Percentiles rank a stretch among this genome's conserved stretches.
Evolutionary conservation across 345 rosid species (phyloP).

Genomic region (Odontarrhena argentea): DNA sequence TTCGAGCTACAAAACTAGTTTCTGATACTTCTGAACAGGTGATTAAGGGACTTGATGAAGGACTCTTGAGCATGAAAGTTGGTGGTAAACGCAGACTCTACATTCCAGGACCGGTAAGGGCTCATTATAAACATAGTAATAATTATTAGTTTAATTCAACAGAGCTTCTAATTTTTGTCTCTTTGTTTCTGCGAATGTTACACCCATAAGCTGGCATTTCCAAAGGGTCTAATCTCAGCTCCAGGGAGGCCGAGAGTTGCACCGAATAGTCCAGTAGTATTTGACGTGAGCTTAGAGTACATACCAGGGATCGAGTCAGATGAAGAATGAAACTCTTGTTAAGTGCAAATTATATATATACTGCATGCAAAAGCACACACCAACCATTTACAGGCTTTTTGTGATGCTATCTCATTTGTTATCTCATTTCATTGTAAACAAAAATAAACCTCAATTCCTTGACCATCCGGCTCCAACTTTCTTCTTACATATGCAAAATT

Average conservation of each 20-base stretch:
- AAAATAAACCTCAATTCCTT: not conserved
- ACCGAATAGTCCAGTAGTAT: conserved; percentile 79
- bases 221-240: conserved; percentile 85
- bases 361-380: not conserved
- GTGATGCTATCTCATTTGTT: conserved; percentile 9
- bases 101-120: conserved; percentile 80
- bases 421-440: not conserved
- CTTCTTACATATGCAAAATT: not conserved
- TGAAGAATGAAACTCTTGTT: conserved; percentile 44
- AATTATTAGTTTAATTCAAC: not conserved
- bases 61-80: conserved; percentile 78
- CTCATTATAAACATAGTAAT: conserved; percentile 4
- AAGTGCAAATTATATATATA: not conserved
- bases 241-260: conserved; percentile 98
- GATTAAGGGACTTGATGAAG: conserved; percentile 96
- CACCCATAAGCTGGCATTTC: conserved; percentile 74
- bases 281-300: conserved; percentile 90
- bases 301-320: conserved; percentile 88
- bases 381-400: conserved; percentile 4
- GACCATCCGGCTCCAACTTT: not conserved
- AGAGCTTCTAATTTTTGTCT: not conserved
- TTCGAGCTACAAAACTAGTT: not conserved
- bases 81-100: conserved; percentile 95
- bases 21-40: conserved; percentile 51
- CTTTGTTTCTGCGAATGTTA: conserved; percentile 8